Evolutionary conservation across 2,329 filamentous ascomycete genomes (phyloP), one percentile per base, ranked within the genome.

Genomic region (Acrocalymma vagum): DNA sequence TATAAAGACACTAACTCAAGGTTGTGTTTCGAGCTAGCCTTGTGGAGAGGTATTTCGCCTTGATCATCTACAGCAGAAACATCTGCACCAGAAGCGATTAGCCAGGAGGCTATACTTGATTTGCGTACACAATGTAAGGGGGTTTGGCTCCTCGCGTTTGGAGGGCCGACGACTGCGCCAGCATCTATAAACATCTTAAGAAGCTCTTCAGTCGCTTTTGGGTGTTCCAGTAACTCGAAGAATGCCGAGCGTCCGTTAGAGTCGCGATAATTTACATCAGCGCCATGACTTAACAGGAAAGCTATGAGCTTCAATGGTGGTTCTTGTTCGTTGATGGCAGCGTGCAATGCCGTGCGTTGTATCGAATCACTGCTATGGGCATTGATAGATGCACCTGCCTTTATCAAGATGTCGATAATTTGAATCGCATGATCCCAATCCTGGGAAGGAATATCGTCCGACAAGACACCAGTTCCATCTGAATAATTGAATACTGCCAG

Each of bases 161-260:
- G 35, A 29, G 35, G 28, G 16, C 28, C 26, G 13, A 38, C 10
- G 15, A 30, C 26, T 24, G 27, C 35, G 21, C 35, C 35, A 38
- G 35, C 35, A 30, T 38, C 27, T 30, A 15, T 30, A 28, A 38
- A 38, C 26, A 38, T 23, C 26, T 38, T 38, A 16, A 38, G 9
- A 17, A 30, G 27, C 16, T 38, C 35, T 24, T 30, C 17, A 20
- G 17, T 38, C 15, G 27, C 35, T 24, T 30, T 14, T 16, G 35
- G 27, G 17, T 30, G 26, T 6, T 22, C 18, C 17, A 38, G 20
- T 9, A 38, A 9, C 21, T 25, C 13, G 20, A 30, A 30, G 27
- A 38, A 38, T 30, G 35, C 11, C 26, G 35, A 38, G 26, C 27
- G 35, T 29, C 35, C 35, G 13, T 18, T 10, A 30, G 17, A 16